Evolutionary conservation across 495 filamentous ascomycete species (phyloP).

Genomic region (Penicillium longicatenatum): DNA sequence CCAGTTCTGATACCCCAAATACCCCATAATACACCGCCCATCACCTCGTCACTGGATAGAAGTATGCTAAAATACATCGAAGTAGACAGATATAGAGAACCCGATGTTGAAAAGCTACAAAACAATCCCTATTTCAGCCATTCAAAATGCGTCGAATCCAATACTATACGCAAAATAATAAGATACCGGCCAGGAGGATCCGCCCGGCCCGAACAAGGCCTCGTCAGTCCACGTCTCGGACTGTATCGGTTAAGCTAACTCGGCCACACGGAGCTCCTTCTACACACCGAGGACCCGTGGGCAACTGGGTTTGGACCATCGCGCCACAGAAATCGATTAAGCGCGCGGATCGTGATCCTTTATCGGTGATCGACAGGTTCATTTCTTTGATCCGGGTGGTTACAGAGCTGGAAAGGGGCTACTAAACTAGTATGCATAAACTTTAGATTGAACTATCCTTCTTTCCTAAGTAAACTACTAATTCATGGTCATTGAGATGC

Average conservation of each 20-base stretch:
- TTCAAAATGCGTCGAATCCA: neutral
- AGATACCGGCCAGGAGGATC: conserved; percentile 1
- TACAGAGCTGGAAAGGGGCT: neutral
- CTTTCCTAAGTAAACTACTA: too few relatives aligned
- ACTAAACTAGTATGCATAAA: too few relatives aligned
- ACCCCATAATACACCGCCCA: neutral
- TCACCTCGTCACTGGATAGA: neutral
- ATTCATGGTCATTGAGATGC: too few relatives aligned
- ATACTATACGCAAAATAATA: neutral
- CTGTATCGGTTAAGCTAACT: conserved; percentile 35
- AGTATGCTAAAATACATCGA: neutral
- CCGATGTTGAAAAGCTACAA: neutral
- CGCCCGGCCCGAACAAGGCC: conserved; percentile 12
- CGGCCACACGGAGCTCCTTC: conserved; percentile 41
- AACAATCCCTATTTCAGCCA: neutral
- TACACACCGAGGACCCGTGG: neutral
- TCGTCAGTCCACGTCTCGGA: conserved; percentile 16
- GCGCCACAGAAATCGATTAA: neutral
- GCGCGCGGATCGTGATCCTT: neutral
- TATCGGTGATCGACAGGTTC: neutral
- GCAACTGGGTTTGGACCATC: neutral
- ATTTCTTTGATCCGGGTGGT: neutral
- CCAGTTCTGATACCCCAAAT: neutral
- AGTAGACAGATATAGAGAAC: neutral
- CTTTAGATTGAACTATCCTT: too few relatives aligned